Percentiles rank a stretch among this genome's conserved stretches.
Evolutionary conservation across 2,329 filamentous ascomycete genomes (phyloP).

Genomic region (Tolypocladium ovalisporum): DNA sequence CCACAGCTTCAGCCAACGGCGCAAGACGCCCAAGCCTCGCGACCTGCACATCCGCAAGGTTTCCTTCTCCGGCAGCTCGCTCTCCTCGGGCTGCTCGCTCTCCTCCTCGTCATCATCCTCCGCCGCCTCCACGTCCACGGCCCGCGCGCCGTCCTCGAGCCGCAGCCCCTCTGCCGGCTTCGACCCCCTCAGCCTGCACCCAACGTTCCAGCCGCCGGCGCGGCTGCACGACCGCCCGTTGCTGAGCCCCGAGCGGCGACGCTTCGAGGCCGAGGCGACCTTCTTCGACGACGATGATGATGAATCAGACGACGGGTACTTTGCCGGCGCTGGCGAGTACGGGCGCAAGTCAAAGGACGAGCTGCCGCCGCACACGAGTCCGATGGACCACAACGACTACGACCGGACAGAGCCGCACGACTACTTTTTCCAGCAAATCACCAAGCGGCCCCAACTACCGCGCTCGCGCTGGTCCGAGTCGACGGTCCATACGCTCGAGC

Average conservation of each 20-base stretch:
- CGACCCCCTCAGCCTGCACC: slow-evolving; percentile 23
- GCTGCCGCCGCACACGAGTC: slow-evolving; percentile 17
- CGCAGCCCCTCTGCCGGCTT: slow-evolving; percentile 13
- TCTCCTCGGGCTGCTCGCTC: slow-evolving; percentile 24
- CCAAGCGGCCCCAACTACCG: slow-evolving; percentile 18
- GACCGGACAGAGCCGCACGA: slow-evolving; percentile 15
- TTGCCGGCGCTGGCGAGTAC: slow-evolving; percentile 13
- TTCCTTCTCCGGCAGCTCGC: slow-evolving; percentile 28
- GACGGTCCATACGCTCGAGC: slow-evolving; percentile 21
- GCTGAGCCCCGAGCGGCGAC: slow-evolving; percentile 11
- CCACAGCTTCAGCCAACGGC: slow-evolving; percentile 23
- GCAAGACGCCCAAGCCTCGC: slow-evolving; percentile 22
- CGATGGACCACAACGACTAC: slow-evolving; percentile 12
- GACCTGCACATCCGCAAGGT: slow-evolving; percentile 30
- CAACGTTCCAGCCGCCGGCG: slow-evolving; percentile 23
- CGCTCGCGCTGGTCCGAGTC: slow-evolving; percentile 32
- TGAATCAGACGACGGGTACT: slow-evolving; percentile 13
- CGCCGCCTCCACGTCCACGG: slow-evolving; percentile 17
- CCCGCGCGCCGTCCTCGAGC: slow-evolving; percentile 13
- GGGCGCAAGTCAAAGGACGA: slow-evolving; percentile 11
- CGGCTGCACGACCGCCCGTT: slow-evolving; percentile 24
- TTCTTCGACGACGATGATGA: slow-evolving; percentile 18
- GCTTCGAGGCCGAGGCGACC: slow-evolving; percentile 12
- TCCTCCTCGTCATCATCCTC: slow-evolving; percentile 15
- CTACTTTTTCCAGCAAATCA: slow-evolving; percentile 21